Conservation (phyloP, 768 basidiomycete species). For the Mrakia hoshinonis region DNA sequence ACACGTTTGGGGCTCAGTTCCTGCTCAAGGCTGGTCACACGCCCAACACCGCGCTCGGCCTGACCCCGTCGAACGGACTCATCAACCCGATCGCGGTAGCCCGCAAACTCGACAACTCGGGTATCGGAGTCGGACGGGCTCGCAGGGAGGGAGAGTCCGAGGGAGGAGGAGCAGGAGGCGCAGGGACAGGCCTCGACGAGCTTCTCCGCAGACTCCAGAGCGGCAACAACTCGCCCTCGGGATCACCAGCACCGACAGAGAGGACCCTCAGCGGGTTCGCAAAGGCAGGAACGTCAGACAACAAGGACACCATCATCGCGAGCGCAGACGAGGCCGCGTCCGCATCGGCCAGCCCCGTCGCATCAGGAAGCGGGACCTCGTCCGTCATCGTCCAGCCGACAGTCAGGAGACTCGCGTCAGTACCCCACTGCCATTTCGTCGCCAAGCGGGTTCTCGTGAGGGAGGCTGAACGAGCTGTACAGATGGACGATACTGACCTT, state of each 20-base stretch:
- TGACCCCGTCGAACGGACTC: conserved; percentile 34
- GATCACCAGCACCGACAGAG: background rate
- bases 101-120: conserved; percentile 39
- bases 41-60: conserved; percentile 38
- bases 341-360: background rate
- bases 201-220: conserved; percentile 37
- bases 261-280: conserved; percentile 23
- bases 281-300: conserved; percentile 3
- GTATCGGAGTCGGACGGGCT: conserved; percentile 41
- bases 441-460: background rate
- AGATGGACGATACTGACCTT: background rate
- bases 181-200: conserved; percentile 39
- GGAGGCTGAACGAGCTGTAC: no score
- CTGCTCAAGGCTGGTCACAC: conserved; percentile 40
- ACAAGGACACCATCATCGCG: conserved; percentile 21
- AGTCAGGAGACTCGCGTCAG: conserved; percentile 23
- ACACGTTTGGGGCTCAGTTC: conserved; percentile 40
- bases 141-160: conserved; percentile 39
- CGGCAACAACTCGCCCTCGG: conserved; percentile 18
- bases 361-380: background rate
- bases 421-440: background rate
- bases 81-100: conserved; percentile 41
- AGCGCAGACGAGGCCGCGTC: background rate
- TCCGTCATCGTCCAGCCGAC: conserved; percentile 7
- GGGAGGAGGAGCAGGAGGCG: conserved; percentile 36